Evolutionary conservation across 2,329 filamentous ascomycete species (phyloP).

Genomic region (Onygenales sp.): DNA sequence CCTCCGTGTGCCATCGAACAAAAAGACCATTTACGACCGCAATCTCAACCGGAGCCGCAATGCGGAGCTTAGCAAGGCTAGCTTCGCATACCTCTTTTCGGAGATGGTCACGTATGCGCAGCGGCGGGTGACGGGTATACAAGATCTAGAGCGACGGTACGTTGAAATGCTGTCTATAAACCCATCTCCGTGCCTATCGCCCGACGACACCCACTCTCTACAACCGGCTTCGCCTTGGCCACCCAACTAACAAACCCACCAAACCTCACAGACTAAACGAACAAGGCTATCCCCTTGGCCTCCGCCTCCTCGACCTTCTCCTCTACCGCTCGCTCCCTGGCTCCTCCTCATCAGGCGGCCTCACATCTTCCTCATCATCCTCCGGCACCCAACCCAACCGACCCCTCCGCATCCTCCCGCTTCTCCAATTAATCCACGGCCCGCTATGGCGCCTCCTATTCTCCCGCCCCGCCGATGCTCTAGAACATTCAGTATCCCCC

Average conservation of each 20-base stretch:
- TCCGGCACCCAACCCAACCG: conserved; percentile 55
- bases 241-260: neutral
- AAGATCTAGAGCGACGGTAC: conserved; percentile 84
- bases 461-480: conserved; percentile 76
- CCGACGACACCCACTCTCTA: neutral
- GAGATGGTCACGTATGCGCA: conserved; percentile 98
- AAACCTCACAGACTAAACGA: conserved; percentile 78
- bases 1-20: conserved; percentile 80
- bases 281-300: conserved; percentile 87
- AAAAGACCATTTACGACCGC: conserved; percentile 96
- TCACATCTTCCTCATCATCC: conserved; percentile 62
- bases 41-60: conserved; percentile 84
- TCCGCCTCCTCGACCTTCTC: conserved; percentile 90
- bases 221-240: neutral
- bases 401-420: conserved; percentile 77
- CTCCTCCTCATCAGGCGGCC: conserved; percentile 78
- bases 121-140: conserved; percentile 77
- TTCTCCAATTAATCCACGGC: conserved; percentile 92
- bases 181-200: neutral
- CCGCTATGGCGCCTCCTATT: conserved; percentile 90
- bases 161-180: conserved; percentile 12
- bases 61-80: conserved; percentile 80
- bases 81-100: conserved; percentile 91
- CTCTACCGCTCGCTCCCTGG: conserved; percentile 73
- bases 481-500: conserved; percentile 77